These are phyloP conservation scores for Cicer cuneatum DNA, from an alignment of 306 rosid species.

Conservation along the genomic window DNA sequence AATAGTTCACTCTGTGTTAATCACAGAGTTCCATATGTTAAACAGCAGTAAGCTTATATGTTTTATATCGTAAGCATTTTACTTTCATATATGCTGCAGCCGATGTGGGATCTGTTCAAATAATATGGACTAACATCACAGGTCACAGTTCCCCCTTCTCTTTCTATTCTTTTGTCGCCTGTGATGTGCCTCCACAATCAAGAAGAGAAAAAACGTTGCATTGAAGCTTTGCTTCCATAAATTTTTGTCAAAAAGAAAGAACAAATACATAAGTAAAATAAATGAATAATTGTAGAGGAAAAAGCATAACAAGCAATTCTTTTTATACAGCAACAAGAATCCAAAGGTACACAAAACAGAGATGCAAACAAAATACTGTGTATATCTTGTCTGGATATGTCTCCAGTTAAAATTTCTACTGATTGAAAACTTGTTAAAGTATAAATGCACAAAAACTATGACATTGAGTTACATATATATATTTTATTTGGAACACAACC, in stretches of 20 bases:
- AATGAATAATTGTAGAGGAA: no score
- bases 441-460: conserved; percentile 54
- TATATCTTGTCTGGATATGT: conserved; percentile 50
- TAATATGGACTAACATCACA: background rate
- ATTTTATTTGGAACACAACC: conserved; percentile 46
- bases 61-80: background rate
- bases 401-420: conserved; percentile 55
- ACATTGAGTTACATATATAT: conserved; percentile 52
- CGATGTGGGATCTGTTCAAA: conserved; percentile 16
- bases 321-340: conserved; percentile 62
- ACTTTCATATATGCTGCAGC: no score
- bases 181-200: background rate
- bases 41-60: accelerated
- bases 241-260: no score
- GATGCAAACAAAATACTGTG: conserved; percentile 48
- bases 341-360: conserved; percentile 46
- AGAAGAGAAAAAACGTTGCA: background rate
- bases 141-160: background rate
- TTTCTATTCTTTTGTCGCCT: no score
- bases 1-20: conserved; percentile 51
- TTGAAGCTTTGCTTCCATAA: background rate
- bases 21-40: conserved; percentile 35
- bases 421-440: conserved; percentile 51
- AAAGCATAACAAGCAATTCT: conserved; percentile 50
- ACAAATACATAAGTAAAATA: no score